phyloP scores from a whole-genome alignment of 1,284 basidiomycete genomes.

The Pseudozyma sp. region DNA sequence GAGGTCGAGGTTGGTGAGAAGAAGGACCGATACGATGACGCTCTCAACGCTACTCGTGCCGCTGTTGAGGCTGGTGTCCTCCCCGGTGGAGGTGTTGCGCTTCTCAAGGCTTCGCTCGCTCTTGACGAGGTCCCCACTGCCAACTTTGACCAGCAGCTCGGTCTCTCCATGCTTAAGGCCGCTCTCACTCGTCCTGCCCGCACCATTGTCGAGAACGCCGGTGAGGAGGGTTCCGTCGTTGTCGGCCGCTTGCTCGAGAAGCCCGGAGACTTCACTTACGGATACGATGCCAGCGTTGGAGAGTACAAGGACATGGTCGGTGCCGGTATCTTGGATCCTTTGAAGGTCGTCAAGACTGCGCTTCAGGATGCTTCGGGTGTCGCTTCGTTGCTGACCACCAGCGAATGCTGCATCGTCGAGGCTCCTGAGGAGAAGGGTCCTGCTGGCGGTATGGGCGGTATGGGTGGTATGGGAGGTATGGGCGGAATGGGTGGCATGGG shows the following conservation, averaged over 20 bases:
- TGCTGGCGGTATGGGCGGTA: slow-evolving; percentile 68
- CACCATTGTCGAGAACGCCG: slow-evolving; percentile 92
- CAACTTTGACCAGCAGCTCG: slow-evolving; percentile 98
- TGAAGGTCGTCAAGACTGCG: slow-evolving; percentile 67
- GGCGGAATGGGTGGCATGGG: slow-evolving; percentile 68
- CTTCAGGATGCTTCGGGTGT: slow-evolving; percentile 72
- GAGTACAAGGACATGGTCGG: slow-evolving; percentile 96
- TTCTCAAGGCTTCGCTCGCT: slow-evolving; percentile 87
- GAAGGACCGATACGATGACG: slow-evolving; percentile 99
- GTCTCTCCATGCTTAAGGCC: slow-evolving; percentile 90
- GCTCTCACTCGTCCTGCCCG: slow-evolving; percentile 83
- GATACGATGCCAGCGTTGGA: slow-evolving; percentile 90
- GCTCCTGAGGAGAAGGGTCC: slow-evolving; percentile 84
- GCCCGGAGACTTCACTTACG: slow-evolving; percentile 70
- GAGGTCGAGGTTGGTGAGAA: slow-evolving; percentile 99
- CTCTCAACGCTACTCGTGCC: slow-evolving; percentile 94
- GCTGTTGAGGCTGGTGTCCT: slow-evolving; percentile 98
- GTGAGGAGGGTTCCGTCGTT: slow-evolving; percentile 92
- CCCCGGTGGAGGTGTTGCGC: slow-evolving; percentile 86
- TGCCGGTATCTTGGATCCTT: slow-evolving; percentile 83
- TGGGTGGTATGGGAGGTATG: slow-evolving; percentile 70
- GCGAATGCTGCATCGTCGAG: slow-evolving; percentile 92
- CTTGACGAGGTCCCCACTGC: slow-evolving; percentile 81
- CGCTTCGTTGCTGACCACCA: slow-evolving; percentile 89
- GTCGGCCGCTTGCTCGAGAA: slow-evolving; percentile 76